Conservation (phyloP, 2,329 filamentous ascomycete genomes). For the Fusarium circinatum region DNA sequence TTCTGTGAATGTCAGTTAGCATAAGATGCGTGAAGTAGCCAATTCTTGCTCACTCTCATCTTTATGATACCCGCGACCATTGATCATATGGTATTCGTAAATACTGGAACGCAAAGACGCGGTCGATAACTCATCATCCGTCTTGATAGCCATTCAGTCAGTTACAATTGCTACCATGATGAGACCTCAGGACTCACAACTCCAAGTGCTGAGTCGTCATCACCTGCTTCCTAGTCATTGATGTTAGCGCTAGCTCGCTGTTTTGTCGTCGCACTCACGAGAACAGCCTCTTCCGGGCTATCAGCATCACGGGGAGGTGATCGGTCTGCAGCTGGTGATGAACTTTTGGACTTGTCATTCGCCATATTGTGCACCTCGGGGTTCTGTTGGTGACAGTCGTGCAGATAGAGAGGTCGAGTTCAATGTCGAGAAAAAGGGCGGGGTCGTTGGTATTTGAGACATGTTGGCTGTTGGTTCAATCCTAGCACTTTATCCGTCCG, state of each 20-base stretch:
- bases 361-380: rapidly evolving
- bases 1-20: neutral
- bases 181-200: neutral
- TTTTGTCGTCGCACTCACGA: neutral
- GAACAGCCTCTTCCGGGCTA: neutral
- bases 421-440: neutral
- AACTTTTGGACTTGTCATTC: neutral
- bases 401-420: rapidly evolving
- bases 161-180: no score
- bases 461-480: no score
- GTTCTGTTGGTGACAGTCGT: rapidly evolving
- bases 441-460: neutral
- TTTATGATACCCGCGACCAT: slow-evolving; percentile 26
- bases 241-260: rapidly evolving
- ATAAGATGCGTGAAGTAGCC: rapidly evolving
- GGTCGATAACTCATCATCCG: slow-evolving; percentile 28
- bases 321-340: neutral
- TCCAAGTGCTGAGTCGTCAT: slow-evolving; percentile 9
- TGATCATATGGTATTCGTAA: slow-evolving; percentile 20
- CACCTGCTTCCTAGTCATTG: neutral
- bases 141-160: neutral
- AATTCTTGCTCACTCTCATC: neutral
- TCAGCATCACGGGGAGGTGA: neutral
- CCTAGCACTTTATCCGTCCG: neutral
- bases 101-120: slow-evolving; percentile 27